Evolutionary conservation across 257 asterid genomes (phyloP), one percentile per base, ranked within the genome.

Genomic region (Buddleja alternifolia): DNA sequence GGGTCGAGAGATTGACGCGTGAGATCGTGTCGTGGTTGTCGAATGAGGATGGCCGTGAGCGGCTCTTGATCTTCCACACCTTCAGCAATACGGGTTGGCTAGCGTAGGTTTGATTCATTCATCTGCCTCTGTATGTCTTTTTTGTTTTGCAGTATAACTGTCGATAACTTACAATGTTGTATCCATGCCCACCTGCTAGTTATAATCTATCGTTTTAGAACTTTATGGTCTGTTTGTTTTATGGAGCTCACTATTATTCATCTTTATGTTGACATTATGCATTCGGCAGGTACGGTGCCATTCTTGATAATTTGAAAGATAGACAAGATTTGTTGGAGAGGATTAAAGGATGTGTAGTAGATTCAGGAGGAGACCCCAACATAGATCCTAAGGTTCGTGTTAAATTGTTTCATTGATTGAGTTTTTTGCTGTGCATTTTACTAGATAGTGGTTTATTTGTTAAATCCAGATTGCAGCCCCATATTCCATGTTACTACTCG

Each of bases 61-160:
- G 96, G 54, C 69, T 73, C 70, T 79, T 92, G 93, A 24, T 86
- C 73, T 88, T 90, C 73, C 98, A 90, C 53, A 88, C 96, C 50
- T 92, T 92, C 62, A 92, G 98, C 78, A 92, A 88, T 53, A 90
- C 98, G 17, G 98, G 98, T 66, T 93, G 98, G 98, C 93, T 93
- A 58, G 87, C 90, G 98, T 90, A 85, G 80, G 97, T 87, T 25
- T 67, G 85, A 80, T 47, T 78, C 52, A 46, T 71, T 61, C 5
- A 57, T 76, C 56, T 14, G 21, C 17, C n/a, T 54, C 56, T 69
- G 40, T 29, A 5, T 24, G 21, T 39, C 12, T 12, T 39, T 24
- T n/a, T 10, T 71, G 53, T 20, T 45, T 21, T 55, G 29, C 34
- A 29, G 2, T 1, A 16, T 0, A 54, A 4, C 8, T 9, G 15